A percentile compares a stretch with the other conserved stretches of the same genome.
Conservation (phyloP, 495 filamentous ascomycete species). For the Neurospora sp. region DNA sequence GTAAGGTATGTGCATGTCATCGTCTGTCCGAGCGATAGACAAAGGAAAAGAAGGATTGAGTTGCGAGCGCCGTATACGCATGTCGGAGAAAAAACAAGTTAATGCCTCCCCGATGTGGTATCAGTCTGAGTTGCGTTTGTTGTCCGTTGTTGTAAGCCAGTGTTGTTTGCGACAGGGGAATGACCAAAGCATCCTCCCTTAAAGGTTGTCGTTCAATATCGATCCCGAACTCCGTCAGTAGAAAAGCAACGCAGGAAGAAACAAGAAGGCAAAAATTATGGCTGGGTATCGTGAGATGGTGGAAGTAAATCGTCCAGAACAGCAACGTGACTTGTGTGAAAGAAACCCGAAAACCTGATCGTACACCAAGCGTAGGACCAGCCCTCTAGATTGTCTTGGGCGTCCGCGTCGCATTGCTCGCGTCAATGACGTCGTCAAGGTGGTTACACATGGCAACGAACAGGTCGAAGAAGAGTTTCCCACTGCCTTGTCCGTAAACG, state of each 20-base stretch:
- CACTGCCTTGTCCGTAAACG: conserved; percentile 47
- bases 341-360: conserved; percentile 13
- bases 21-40: neutral
- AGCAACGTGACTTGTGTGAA: conserved; percentile 4
- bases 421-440: conserved; percentile 78
- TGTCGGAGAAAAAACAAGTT: neutral
- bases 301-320: conserved; percentile 20
- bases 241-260: neutral
- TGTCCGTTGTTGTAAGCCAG: neutral
- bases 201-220: neutral
- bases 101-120: neutral
- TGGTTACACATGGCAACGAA: conserved; percentile 97
- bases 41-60: neutral
- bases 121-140: neutral
- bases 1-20: neutral
- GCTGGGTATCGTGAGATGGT: conserved; percentile 38
- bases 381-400: conserved; percentile 39
- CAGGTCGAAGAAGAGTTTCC: conserved; percentile 90
- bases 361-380: conserved; percentile 9
- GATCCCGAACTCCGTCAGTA: neutral
- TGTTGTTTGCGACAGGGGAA: neutral
- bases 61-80: neutral
- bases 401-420: conserved; percentile 33
- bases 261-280: conserved; percentile 4
- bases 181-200: neutral